phyloP scores from a whole-genome alignment of 2,329 filamentous ascomycete genomes.

The Calycina herbarum region DNA sequence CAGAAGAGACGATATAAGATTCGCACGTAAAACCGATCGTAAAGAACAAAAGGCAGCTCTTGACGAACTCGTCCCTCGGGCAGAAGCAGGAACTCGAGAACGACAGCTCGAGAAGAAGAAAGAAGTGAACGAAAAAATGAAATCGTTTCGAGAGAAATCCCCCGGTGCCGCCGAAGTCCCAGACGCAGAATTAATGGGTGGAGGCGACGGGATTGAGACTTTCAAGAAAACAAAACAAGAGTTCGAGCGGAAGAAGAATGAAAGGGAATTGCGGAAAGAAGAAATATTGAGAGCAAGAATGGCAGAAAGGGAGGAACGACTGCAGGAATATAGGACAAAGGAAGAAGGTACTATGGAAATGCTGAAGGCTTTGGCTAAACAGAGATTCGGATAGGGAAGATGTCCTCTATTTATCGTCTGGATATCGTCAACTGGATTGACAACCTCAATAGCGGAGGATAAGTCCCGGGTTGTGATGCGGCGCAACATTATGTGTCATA shows the following conservation, averaged over 20 bases:
- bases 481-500: too few species aligned
- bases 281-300: slow-evolving; percentile 73
- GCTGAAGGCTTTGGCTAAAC: slow-evolving; percentile 74
- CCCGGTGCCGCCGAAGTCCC: slow-evolving; percentile 64
- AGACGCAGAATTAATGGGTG: slow-evolving; percentile 78
- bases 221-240: slow-evolving; percentile 66
- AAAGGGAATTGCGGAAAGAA: slow-evolving; percentile 79
- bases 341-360: slow-evolving; percentile 85
- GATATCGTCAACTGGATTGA: too few species aligned
- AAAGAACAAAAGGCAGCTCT: slow-evolving; percentile 67
- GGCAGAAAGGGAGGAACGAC: slow-evolving; percentile 77
- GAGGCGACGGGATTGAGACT: slow-evolving; percentile 62
- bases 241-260: slow-evolving; percentile 73
- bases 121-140: slow-evolving; percentile 70
- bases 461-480: too few species aligned
- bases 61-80: slow-evolving; percentile 80
- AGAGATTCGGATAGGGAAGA: slow-evolving; percentile 64
- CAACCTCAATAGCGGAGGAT: too few species aligned
- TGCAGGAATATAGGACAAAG: slow-evolving; percentile 68
- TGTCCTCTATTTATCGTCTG: not conserved
- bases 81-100: slow-evolving; percentile 80
- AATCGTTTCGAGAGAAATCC: slow-evolving; percentile 69
- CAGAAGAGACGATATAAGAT: slow-evolving; percentile 53
- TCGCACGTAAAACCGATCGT: slow-evolving; percentile 64
- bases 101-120: slow-evolving; percentile 83